phyloP scores from a whole-genome alignment of 164 flowering plant genomes.

The Tetrastigma voinierianum region DNA sequence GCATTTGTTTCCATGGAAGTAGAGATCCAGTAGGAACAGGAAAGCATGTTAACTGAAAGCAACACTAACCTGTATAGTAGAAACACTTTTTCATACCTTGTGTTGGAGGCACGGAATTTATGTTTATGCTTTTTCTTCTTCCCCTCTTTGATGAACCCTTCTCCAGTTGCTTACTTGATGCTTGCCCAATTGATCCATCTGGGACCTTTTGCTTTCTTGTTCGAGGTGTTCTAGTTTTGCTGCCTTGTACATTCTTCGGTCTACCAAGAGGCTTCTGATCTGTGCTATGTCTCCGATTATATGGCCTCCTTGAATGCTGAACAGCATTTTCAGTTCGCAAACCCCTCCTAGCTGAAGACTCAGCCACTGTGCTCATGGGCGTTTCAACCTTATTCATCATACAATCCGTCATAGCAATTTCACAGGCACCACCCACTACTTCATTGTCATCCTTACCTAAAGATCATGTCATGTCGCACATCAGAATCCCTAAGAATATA shows the following conservation, averaged over 20 bases:
- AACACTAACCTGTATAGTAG: background rate
- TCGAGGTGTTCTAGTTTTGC: background rate
- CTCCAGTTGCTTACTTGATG: slow-evolving; percentile 1
- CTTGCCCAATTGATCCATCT: slow-evolving; percentile 1
- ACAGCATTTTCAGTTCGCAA: background rate
- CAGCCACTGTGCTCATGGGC: background rate
- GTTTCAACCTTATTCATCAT: slow-evolving; percentile 12
- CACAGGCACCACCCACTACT: background rate
- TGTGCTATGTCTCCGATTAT: too few relatives aligned
- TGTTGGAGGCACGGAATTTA: background rate
- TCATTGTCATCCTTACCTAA: slow-evolving; percentile 14
- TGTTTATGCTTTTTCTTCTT: background rate
- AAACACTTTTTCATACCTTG: background rate
- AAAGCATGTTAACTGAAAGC: too few relatives aligned
- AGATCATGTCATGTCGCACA: too few relatives aligned
- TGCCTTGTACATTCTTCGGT: too few relatives aligned
- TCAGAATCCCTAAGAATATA: too few relatives aligned
- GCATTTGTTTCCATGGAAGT: too few relatives aligned
- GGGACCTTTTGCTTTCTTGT: background rate
- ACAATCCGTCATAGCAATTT: background rate
- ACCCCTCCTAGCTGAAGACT: slow-evolving; percentile 13
- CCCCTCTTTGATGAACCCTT: slow-evolving; percentile 6
- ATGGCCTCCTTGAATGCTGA: background rate
- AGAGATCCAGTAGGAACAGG: too few relatives aligned
- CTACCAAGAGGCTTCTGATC: background rate